Percentiles rank a stretch among this genome's conserved stretches.
These are phyloP conservation scores for Backusella luteola DNA, from an alignment of 192 early-diverging fungal species.

Conservation along the genomic window DNA sequence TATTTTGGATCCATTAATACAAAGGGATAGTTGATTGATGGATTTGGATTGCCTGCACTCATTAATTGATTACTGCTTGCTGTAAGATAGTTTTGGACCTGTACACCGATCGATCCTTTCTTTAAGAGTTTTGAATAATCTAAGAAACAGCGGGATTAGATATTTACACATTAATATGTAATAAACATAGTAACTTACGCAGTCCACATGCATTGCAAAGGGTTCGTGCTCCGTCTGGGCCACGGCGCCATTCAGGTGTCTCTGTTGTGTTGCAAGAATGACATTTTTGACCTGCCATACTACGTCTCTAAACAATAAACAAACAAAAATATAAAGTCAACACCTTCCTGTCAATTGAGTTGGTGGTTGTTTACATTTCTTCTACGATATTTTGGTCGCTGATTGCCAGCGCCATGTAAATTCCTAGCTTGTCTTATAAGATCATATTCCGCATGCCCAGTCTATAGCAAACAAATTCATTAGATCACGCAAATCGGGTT, in stretches of 20 bases:
- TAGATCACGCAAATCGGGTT: neutral
- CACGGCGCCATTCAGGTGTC: conserved; percentile 93
- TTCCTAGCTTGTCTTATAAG: conserved; percentile 19
- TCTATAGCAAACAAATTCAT: neutral
- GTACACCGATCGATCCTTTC: conserved; percentile 10
- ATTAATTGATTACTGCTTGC: neutral
- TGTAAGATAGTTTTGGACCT: conserved; percentile 10
- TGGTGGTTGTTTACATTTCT: conserved; percentile 4
- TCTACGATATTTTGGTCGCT: conserved; percentile 15
- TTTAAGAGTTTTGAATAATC: conserved; percentile 11
- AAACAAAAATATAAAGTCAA: neutral
- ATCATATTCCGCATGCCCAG: conserved; percentile 9
- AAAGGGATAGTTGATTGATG: neutral
- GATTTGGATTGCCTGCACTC: neutral
- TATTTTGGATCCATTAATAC: conserved; percentile 14
- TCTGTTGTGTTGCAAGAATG: conserved; percentile 83
- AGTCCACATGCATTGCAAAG: conserved; percentile 95
- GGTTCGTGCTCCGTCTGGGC: conserved; percentile 85
- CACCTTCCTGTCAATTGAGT: neutral
- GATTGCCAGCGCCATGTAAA: neutral
- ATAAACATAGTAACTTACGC: conserved; percentile 50
- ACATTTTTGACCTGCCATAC: conserved; percentile 40
- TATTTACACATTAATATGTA: too few species aligned
- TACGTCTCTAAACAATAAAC: conserved; percentile 7
- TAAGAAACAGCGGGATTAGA: neutral